These are phyloP conservation scores for Malus hybrid DNA, from an alignment of 331 rosid species.

Conservation along the genomic window DNA sequence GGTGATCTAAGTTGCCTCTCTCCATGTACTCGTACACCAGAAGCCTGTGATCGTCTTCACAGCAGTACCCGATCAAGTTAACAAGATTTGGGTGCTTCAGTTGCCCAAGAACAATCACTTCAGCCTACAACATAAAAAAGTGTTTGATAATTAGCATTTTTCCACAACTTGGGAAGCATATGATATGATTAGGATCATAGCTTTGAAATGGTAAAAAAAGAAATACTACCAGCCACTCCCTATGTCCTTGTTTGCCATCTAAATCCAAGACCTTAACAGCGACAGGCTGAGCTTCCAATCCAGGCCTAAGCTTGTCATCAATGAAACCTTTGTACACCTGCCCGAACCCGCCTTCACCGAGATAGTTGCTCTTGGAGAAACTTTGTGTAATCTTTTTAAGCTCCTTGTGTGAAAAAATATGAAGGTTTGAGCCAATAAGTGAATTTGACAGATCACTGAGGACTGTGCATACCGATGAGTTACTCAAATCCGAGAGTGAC, in stretches of 20 bases:
- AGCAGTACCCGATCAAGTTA: conserved; percentile 84
- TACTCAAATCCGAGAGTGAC: conserved; percentile 20
- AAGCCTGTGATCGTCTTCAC: conserved; percentile 87
- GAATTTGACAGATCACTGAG: conserved; percentile 78
- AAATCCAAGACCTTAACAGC: conserved; percentile 80
- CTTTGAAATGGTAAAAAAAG: not conserved
- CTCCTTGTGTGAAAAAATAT: conserved; percentile 60
- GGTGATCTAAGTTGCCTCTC: conserved; percentile 65
- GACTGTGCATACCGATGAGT: conserved; percentile 42
- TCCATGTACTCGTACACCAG: conserved; percentile 89
- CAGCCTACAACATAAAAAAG: conserved; percentile 42
- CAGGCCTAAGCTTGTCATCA: conserved; percentile 50
- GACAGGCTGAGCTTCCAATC: conserved; percentile 48
- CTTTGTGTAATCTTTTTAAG: conserved; percentile 49
- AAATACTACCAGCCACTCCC: conserved; percentile 86
- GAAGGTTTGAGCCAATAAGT: conserved; percentile 65
- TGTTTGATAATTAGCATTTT: not conserved
- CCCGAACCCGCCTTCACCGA: conserved; percentile 97
- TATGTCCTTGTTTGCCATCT: conserved; percentile 87
- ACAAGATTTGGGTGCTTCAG: conserved; percentile 77
- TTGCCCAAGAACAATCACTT: conserved; percentile 86
- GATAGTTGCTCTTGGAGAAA: conserved; percentile 45
- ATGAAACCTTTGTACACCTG: conserved; percentile 81
- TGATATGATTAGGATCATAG: not conserved
- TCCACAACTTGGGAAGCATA: not conserved